Percentiles rank a stretch among this genome's conserved stretches.
Conservation (phyloP, 2,329 filamentous ascomycete species). For the Davidsoniella neocaledoniae region DNA sequence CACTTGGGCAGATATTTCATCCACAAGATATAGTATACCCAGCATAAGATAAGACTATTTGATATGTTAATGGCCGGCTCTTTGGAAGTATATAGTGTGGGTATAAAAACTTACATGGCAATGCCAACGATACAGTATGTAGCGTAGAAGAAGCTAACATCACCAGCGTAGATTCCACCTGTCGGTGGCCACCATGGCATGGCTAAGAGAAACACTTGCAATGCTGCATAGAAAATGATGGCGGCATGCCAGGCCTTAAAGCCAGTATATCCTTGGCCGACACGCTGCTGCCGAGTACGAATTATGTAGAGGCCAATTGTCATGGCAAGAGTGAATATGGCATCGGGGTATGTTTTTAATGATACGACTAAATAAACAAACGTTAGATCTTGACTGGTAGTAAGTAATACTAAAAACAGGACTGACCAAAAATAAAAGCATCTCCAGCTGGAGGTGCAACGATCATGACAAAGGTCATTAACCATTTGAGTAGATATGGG, state of each 20-base stretch:
- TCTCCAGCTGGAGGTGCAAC: conserved; percentile 43
- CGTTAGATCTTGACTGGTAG: neutral
- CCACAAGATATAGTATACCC: conserved; percentile 41
- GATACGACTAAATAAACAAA: conserved; percentile 31
- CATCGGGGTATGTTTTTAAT: conserved; percentile 38
- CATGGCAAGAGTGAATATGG: conserved; percentile 40
- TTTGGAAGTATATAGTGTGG: neutral
- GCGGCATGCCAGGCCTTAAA: conserved; percentile 44
- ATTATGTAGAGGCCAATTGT: conserved; percentile 40
- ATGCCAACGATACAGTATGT: conserved; percentile 51
- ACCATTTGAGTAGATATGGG: conserved; percentile 41
- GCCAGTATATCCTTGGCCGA: conserved; percentile 29
- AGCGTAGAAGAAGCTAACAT: conserved; percentile 59
- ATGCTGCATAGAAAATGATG: conserved; percentile 40
- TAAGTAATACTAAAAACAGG: neutral
- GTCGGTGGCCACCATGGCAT: conserved; percentile 58
- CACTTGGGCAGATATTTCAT: conserved; percentile 36
- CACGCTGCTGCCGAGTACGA: conserved; percentile 33
- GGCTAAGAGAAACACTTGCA: conserved; percentile 44
- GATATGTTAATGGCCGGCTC: neutral
- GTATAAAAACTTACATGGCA: conserved; percentile 34
- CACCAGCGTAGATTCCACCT: conserved; percentile 39
- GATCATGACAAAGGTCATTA: conserved; percentile 41
- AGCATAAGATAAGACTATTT: conserved; percentile 32
- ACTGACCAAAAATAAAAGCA: conserved; percentile 43